phyloP scores from a whole-genome alignment of 345 rosid species.

The Acer negundo region DNA sequence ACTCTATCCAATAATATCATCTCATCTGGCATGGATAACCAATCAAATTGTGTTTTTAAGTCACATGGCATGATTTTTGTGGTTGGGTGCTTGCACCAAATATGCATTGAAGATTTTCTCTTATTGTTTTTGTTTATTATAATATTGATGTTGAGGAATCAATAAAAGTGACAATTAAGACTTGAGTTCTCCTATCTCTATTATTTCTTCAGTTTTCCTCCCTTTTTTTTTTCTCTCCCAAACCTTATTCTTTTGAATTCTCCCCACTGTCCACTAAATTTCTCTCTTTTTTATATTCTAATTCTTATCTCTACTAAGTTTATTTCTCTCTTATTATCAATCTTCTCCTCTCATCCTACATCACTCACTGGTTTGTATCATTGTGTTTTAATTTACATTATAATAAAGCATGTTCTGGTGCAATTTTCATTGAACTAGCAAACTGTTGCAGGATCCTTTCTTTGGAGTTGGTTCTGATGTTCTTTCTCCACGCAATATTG shows the following conservation, averaged over 20 bases:
- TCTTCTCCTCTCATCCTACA: background rate
- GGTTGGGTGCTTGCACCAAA: background rate
- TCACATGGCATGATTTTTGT: background rate
- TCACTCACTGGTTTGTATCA: background rate
- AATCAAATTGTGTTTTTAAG: background rate
- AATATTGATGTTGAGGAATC: background rate
- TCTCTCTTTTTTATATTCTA: background rate
- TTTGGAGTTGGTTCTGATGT: slow-evolving; percentile 94
- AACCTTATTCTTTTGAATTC: background rate
- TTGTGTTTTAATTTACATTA: background rate
- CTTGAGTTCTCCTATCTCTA: background rate
- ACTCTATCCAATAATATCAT: too few species aligned
- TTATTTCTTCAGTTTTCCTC: background rate
- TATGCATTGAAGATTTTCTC: background rate
- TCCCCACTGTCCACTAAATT: background rate
- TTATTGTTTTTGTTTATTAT: background rate
- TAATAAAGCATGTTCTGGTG: background rate
- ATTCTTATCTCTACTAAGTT: background rate
- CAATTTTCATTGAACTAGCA: slow-evolving; percentile 15
- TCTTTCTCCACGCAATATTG: slow-evolving; percentile 84
- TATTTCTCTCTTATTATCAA: background rate
- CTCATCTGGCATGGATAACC: background rate
- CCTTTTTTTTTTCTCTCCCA: too few species aligned
- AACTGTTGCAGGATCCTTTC: slow-evolving; percentile 76
- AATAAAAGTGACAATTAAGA: background rate